phyloP scores from a whole-genome alignment of 2,329 filamentous ascomycete genomes.

The Colletotrichum godetiae region DNA sequence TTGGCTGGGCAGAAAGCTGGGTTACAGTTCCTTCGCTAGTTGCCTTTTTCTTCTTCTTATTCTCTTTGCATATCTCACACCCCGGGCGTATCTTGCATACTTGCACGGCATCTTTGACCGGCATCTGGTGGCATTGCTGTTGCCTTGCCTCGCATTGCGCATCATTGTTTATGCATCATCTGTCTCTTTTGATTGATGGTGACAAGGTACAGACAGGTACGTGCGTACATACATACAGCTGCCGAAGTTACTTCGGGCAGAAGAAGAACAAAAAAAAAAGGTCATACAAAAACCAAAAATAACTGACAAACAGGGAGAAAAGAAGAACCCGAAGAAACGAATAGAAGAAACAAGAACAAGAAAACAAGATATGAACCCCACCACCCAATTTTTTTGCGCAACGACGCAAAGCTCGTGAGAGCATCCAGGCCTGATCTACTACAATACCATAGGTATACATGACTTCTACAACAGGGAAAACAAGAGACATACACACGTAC shows the following conservation, averaged over 20 bases:
- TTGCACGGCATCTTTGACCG: not conserved
- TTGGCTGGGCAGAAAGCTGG: not conserved
- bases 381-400: not conserved
- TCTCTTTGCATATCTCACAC: not conserved
- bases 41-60: not conserved
- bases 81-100: not conserved
- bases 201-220: not conserved
- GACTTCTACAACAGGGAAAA: conserved; percentile 28
- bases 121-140: not conserved
- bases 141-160: not conserved
- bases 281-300: not conserved
- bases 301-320: not conserved
- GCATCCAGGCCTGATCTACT: conserved; percentile 38
- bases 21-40: not conserved
- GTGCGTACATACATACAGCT: conserved; percentile 7
- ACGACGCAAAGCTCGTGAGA: conserved; percentile 39
- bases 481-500: conserved; percentile 1
- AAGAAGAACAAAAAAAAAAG: not conserved
- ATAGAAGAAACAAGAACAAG: conserved; percentile 5
- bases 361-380: conserved; percentile 1
- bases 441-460: conserved; percentile 29
- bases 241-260: not conserved
- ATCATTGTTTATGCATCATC: conserved; percentile 1
- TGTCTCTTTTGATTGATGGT: conserved; percentile 11
- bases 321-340: conserved; percentile 9